These are phyloP conservation scores for Psidium guajava DNA, from an alignment of 345 rosid genomes.

Conservation along the genomic window DNA sequence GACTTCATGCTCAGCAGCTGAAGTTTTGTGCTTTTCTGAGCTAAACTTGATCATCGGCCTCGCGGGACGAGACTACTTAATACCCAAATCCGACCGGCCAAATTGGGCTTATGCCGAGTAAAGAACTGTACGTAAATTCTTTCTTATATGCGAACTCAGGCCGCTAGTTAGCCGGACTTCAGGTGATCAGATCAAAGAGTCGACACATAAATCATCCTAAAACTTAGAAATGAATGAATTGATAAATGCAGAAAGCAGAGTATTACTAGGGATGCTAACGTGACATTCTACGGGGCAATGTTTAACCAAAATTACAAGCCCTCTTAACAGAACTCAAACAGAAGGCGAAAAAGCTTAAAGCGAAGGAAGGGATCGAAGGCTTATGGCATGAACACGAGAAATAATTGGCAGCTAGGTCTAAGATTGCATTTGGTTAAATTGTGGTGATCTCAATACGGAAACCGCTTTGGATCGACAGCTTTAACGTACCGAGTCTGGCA, in stretches of 20 bases:
- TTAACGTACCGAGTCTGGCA: background rate
- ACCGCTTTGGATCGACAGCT: background rate
- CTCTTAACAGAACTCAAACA: background rate
- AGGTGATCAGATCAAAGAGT: background rate
- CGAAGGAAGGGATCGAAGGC: background rate
- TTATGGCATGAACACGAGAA: too few relatives aligned
- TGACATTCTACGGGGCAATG: background rate
- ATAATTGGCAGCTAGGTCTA: background rate
- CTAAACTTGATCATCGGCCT: background rate
- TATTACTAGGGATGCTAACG: background rate
- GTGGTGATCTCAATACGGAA: background rate
- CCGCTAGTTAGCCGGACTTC: background rate
- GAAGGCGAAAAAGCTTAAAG: background rate
- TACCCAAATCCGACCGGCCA: background rate
- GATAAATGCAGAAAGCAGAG: background rate
- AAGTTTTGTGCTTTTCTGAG: background rate
- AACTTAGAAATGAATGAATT: background rate
- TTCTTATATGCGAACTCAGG: background rate
- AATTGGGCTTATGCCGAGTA: background rate
- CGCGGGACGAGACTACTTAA: background rate
- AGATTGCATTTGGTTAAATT: background rate
- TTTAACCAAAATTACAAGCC: background rate
- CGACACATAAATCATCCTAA: background rate
- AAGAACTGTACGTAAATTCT: background rate
- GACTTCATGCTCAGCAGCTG: background rate